Evolutionary conservation across 2,329 filamentous ascomycete species (phyloP).

Genomic region (Elsinoe perseae): DNA sequence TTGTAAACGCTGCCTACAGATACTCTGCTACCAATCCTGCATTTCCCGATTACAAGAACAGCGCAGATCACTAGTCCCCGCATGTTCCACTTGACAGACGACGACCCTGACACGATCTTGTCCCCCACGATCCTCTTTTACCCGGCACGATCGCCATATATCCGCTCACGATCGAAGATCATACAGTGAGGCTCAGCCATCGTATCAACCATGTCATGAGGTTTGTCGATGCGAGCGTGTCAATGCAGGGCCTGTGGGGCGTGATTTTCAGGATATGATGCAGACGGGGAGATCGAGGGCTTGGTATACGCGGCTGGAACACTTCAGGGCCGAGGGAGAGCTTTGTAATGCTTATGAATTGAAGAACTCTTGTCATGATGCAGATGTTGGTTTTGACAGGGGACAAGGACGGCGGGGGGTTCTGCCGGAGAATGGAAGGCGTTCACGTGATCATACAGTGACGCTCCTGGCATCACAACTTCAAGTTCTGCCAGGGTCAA

Average conservation of each 20-base stretch:
- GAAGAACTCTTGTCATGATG: too few species aligned
- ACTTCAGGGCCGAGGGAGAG: background rate
- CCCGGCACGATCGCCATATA: background rate
- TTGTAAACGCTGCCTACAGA: background rate
- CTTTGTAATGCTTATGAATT: slow-evolving; percentile 1
- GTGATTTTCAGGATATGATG: background rate
- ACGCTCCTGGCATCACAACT: too few species aligned
- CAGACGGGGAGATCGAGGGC: background rate
- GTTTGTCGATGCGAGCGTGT: background rate
- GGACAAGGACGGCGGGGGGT: too few species aligned
- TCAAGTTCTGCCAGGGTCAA: too few species aligned
- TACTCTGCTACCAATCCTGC: background rate
- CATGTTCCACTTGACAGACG: background rate
- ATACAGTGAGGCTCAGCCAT: background rate
- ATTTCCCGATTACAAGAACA: background rate
- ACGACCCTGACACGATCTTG: too few species aligned
- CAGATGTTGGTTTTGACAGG: too few species aligned
- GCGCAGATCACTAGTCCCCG: background rate
- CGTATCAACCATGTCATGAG: background rate
- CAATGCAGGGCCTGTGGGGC: background rate
- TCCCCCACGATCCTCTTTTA: background rate
- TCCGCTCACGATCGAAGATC: background rate
- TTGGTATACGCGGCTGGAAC: background rate
- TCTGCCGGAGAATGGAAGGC: too few species aligned
- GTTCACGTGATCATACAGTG: too few species aligned